A percentile compares a stretch with the other conserved stretches of the same genome.
Conservation (phyloP, 257 asterid genomes). For the Ocimum tenuiflorum region DNA sequence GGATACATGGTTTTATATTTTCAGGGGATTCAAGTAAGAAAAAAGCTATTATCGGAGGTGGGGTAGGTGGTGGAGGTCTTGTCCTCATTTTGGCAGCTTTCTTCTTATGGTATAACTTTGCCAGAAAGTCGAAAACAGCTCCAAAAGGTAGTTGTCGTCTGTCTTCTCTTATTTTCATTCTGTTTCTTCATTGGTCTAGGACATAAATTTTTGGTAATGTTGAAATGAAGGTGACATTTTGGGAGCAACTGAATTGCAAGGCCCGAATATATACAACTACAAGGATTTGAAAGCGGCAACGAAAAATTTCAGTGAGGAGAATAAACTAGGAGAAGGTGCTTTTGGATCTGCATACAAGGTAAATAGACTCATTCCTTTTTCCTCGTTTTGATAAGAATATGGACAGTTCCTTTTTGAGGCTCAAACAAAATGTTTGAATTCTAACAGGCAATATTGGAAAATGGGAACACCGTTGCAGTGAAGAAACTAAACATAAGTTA, state of each 20-base stretch:
- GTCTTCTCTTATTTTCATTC: not conserved
- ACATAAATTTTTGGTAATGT: no score
- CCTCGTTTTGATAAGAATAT: not conserved
- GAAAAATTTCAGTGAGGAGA: constrained; percentile 50
- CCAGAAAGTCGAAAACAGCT: constrained; percentile 36
- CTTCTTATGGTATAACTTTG: constrained; percentile 40
- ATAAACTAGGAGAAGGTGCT: constrained; percentile 76
- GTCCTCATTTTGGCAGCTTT: constrained; percentile 38
- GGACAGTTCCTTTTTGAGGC: no score
- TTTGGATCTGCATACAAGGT: constrained; percentile 75
- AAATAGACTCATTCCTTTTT: not conserved
- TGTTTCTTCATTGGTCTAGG: not conserved
- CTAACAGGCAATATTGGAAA: constrained; percentile 62
- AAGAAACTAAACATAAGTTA: constrained; percentile 48
- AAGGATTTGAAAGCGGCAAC: constrained; percentile 65
- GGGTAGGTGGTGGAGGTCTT: constrained; percentile 56
- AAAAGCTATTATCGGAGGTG: constrained; percentile 62
- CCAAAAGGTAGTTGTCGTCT: constrained; percentile 30
- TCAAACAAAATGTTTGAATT: not conserved
- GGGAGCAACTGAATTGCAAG: constrained; percentile 71
- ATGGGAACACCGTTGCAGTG: constrained; percentile 64
- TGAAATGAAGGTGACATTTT: constrained; percentile 40
- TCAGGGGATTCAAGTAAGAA: constrained; percentile 58
- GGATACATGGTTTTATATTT: not conserved
- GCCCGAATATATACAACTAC: constrained; percentile 55